Base-by-base conservation (phyloP, 2,329 filamentous ascomycete species). In the Gaeumannomyces sp. region DNA sequence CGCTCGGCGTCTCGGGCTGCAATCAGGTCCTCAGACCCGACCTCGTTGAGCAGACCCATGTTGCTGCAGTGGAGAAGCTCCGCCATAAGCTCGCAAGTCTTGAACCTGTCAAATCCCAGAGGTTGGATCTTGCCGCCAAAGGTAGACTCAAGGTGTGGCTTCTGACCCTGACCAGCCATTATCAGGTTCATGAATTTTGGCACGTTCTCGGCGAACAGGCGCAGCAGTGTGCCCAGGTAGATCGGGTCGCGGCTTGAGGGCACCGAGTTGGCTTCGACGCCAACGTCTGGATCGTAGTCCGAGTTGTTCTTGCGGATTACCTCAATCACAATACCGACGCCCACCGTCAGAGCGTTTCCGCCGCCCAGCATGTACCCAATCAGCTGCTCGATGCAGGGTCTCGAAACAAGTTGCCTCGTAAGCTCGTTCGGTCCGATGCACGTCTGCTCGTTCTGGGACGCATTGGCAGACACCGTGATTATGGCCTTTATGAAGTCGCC, bases 241-340 rank as follows among this genome's bases (percentile, higher is more conserved):
- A 99, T 99, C 4, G 95, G 95, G 72, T 99, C 95, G 63, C 90
- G 88, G 69, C 87, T 90, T 1, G 93, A 94, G 0, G 94, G 94
- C 64, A 89, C 82, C 3, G 90, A 86, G 69, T 91, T 91, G 33
- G 91, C 87, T 66, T 93, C 92, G 61, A 90, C 87, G 67, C 93
- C 88, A 70, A 93, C 91, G 70, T 98, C 95, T 0, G 95, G 89
- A 71, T 99, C 95, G 74, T 99, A 99, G 76, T 99, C 95, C 0
- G 95, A 98, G 75, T 99, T 99, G 78, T 99, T 99, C 80, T 99
- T 99, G 67, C 95, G 87, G 74, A 99, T 99, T 60, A 99, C 95
- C 77, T 99, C 95, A 68, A 99, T 99, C 45, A 99, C 86, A 72
- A 98, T 97, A 27, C 95, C 95, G 14, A 99, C 95, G 62, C 95